phyloP scores from a whole-genome alignment of 83 land plant species.

The Thuja plicata region DNA sequence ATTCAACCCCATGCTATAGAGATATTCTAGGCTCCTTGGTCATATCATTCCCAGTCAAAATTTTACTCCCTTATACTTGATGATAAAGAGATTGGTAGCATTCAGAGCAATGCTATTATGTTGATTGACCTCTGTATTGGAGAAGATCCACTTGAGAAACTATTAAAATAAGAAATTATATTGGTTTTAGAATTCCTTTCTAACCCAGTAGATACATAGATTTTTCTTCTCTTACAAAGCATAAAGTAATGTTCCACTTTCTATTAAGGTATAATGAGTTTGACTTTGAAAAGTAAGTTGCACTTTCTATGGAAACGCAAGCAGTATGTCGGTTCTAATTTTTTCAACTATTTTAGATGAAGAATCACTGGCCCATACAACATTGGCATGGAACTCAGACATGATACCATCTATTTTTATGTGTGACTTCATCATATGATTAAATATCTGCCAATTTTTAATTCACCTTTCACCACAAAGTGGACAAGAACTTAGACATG shows the following conservation, averaged over 20 bases:
- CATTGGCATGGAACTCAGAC: too few relatives aligned
- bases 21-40: too few relatives aligned
- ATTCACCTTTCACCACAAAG: too few relatives aligned
- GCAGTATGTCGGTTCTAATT: neutral
- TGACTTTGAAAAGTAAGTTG: neutral
- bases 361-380: too few relatives aligned
- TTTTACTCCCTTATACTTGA: too few relatives aligned
- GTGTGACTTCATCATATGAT: too few relatives aligned
- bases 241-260: too few relatives aligned
- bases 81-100: conserved; percentile 78
- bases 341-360: neutral
- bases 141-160: conserved; percentile 82
- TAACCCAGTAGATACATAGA: neutral
- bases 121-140: conserved; percentile 91
- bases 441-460: too few relatives aligned
- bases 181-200: conserved; percentile 52
- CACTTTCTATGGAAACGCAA: neutral
- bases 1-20: too few relatives aligned
- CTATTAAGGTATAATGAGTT: neutral
- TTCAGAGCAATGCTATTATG: conserved; percentile 89
- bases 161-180: conserved; percentile 67
- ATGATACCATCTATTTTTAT: too few relatives aligned
- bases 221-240: neutral
- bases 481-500: too few relatives aligned
- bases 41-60: too few relatives aligned